Evolutionary conservation across 495 filamentous ascomycete genomes (phyloP), one percentile per base, ranked within the genome.

Genomic region (Parachaetomium inaequale): DNA sequence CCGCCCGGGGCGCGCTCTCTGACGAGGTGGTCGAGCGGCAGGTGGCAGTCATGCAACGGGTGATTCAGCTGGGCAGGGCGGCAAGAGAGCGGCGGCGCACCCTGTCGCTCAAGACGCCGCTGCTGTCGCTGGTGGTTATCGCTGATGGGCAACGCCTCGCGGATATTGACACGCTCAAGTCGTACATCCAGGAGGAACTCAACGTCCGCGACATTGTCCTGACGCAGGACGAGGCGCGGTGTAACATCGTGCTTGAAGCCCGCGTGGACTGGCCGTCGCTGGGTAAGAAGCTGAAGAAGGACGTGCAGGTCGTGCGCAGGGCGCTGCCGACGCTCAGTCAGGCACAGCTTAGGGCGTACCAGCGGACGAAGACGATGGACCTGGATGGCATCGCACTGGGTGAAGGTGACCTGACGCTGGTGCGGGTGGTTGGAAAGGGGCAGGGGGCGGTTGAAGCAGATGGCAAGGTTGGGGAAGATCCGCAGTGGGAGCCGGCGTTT

Each of bases 221-320:
- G 34, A 42, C 53, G 2, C 92, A 96, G 67, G 87, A 49, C 29
- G 92, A 95, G 73, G 86, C 81, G 32, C 88, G 87, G 70, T 96
- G 96, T 76, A 86, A 88, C 53, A 89, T 96, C 25, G 85, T 90
- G 65, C 93, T 94, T 75, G 88, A 85, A 60, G 88, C 88, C 26
- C 78, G 79, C 31, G 92, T 89, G 17, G 92, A 97, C 75, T 96
- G 91, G 89, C 87, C 92, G 7, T 87, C 85, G 0, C 81, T 97
- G 32, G 92, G 92, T 49, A 95, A 94, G 82, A 96, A 94, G 75
- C 79, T 96, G 46, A 93, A 88, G 79, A 95, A 92, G 76, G 91
- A 91, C 64, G 86, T 85, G n/a, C 84, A 87, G 65, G 90, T 85
- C 72, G 90, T 97, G 43, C 90, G 90, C 75, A 91, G 91, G 68